Conservation (phyloP, 495 filamentous ascomycete species). For the Clohesyomyces aquaticus region DNA sequence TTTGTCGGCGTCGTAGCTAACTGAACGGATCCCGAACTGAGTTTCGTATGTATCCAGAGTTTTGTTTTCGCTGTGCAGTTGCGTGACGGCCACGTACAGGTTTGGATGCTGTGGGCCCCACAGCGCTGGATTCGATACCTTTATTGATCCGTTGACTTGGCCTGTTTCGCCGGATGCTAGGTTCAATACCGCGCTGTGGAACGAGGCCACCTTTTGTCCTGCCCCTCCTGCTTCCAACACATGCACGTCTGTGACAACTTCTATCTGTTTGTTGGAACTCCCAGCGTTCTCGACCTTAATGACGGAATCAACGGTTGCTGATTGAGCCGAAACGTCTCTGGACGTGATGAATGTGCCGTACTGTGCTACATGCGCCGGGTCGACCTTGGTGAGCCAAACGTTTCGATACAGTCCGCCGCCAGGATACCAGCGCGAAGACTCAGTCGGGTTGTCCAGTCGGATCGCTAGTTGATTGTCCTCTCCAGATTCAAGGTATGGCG, state of each 20-base stretch:
- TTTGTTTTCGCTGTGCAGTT: constrained; percentile 25
- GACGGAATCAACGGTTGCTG: constrained; percentile 48
- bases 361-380: constrained; percentile 51
- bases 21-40: constrained; percentile 52
- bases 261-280: constrained; percentile 24
- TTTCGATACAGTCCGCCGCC: constrained; percentile 57
- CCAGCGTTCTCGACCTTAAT: constrained; percentile 51
- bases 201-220: constrained; percentile 10
- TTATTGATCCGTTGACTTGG: constrained; percentile 47
- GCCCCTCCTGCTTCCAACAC: constrained; percentile 11
- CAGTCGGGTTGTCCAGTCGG: constrained; percentile 52
- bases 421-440: constrained; percentile 57
- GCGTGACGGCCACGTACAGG: constrained; percentile 53
- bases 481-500: constrained; percentile 48
- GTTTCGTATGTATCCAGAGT: constrained; percentile 58
- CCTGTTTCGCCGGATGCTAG: constrained; percentile 44
- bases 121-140: constrained; percentile 48
- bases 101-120: constrained; percentile 58
- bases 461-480: constrained; percentile 53
- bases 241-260: constrained; percentile 16
- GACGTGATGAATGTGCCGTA: constrained; percentile 54
- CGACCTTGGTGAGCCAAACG: constrained; percentile 54
- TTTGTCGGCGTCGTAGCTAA: constrained; percentile 48
- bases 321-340: constrained; percentile 44
- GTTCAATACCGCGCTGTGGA: constrained; percentile 21